Percentiles rank a stretch among this genome's conserved stretches.
Conservation (phyloP, 129 eudicot species). For the Flaveria robusta region DNA sequence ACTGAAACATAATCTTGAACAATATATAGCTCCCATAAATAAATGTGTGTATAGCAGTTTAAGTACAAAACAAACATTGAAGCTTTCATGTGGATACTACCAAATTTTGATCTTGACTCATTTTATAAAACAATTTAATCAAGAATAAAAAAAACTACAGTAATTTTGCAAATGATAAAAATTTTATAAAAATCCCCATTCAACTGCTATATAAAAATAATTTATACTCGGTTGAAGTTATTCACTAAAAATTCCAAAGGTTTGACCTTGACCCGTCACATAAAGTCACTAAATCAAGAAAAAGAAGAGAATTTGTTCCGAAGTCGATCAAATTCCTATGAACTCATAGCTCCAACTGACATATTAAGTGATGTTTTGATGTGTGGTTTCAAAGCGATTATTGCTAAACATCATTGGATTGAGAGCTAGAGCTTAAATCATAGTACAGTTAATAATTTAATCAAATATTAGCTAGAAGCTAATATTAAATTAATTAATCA, state of each 20-base stretch:
- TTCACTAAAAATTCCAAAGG: too few relatives aligned
- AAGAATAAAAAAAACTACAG: not conserved
- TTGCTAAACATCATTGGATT: not conserved
- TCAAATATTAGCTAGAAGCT: not conserved
- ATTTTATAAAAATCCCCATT: not conserved
- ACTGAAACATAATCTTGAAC: too few relatives aligned
- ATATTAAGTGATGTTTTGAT: too few relatives aligned
- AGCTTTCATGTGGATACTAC: not conserved
- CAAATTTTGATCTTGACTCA: conserved; percentile 14
- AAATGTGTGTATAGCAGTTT: not conserved
- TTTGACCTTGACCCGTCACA: too few relatives aligned
- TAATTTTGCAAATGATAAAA: not conserved
- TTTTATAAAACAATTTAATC: not conserved
- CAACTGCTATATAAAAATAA: not conserved
- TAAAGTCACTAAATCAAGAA: not conserved
- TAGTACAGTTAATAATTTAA: not conserved
- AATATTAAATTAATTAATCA: not conserved
- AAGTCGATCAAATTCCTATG: not conserved
- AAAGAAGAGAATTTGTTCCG: not conserved
- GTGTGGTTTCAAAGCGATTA: too few relatives aligned
- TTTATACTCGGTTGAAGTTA: too few relatives aligned
- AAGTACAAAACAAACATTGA: conserved; percentile 4
- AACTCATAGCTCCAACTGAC: too few relatives aligned
- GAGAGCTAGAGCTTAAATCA: not conserved
- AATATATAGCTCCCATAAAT: not conserved